Evolutionary conservation across 192 early-diverging fungal genomes (phyloP), one percentile per base, ranked within the genome.

Genomic region (Podila epigama): DNA sequence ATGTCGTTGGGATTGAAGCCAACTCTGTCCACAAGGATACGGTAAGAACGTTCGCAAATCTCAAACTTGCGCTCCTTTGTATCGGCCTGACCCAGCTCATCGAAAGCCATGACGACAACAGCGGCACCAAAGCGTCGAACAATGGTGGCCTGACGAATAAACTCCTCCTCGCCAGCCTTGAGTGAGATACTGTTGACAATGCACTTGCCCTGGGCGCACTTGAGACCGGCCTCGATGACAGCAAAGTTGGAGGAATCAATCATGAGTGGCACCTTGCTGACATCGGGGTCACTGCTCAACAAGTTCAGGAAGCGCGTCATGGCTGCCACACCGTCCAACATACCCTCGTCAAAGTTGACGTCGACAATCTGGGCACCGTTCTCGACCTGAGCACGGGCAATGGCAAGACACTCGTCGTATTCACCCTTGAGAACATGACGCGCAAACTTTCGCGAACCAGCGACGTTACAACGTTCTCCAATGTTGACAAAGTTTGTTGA

Each of bases 161-260:
- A 98, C 63, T 97, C 96, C 32, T 79, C 92, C 64, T 95, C 93
- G 60, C 96, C 96, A 72, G 96, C 96, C 82, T 98, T 98, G 63
- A 98, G 82, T 35, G 92, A 94, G 66, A 98, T 97, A 58, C 93
- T 95, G 86, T 98, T 98, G 75, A 98, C 96, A 60, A 98, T 96
- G 73, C 95, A 97, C 75, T 98, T 98, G 64, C 96, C 96, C 83
- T 98, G 96, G 2, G 89, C 92, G 70, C 95, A 98, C 81, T 96
- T 96, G 66, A 98, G 85, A 28, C 96, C 96, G 3, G 96, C 96
- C 61, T 95, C 87, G 33, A 98, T 89, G 13, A 98, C 95, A n/a
- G 92, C 93, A 87, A 98, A 98, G 82, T 98, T 98, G 65, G 95
- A 96, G 22, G 95, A 97, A 81, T 98, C 96, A 13, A 98, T 86